phyloP scores from a whole-genome alignment of 805 yeast species.

The Barnettozyma siamensis region DNA sequence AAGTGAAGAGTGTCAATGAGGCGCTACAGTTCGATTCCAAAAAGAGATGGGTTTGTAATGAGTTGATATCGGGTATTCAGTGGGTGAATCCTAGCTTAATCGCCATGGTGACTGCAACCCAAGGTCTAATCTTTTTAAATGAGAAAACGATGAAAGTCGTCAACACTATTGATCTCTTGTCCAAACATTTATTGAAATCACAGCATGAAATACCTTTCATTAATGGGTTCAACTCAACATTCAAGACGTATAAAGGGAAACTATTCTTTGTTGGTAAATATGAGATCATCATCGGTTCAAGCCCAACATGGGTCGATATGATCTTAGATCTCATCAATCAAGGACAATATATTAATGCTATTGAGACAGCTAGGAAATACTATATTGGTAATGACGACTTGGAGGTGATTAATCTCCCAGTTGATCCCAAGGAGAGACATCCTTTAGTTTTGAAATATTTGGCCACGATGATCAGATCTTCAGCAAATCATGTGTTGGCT shows the following conservation, averaged over 20 bases:
- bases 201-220: conserved; percentile 15
- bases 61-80: conserved; percentile 45
- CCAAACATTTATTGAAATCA: conserved; percentile 30
- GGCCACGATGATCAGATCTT: conserved; percentile 44
- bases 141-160: conserved; percentile 32
- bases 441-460: conserved; percentile 45
- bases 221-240: conserved; percentile 20
- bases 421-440: conserved; percentile 37
- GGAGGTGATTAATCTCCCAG: conserved; percentile 53
- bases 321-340: conserved; percentile 52
- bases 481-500: conserved; percentile 21
- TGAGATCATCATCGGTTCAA: conserved; percentile 50
- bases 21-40: conserved; percentile 33
- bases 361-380: conserved; percentile 48
- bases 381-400: conserved; percentile 42
- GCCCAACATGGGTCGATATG: conserved; percentile 59
- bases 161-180: conserved; percentile 16
- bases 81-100: conserved; percentile 47
- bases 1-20: conserved; percentile 34
- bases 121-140: conserved; percentile 38
- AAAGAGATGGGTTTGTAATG: conserved; percentile 40
- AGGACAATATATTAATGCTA: conserved; percentile 49
- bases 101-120: conserved; percentile 39
- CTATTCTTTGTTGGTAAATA: conserved; percentile 49
- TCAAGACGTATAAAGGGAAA: conserved; percentile 37